Evolutionary conservation across 148 eudicot species (phyloP).

Genomic region (Arctostaphylos glauca): DNA sequence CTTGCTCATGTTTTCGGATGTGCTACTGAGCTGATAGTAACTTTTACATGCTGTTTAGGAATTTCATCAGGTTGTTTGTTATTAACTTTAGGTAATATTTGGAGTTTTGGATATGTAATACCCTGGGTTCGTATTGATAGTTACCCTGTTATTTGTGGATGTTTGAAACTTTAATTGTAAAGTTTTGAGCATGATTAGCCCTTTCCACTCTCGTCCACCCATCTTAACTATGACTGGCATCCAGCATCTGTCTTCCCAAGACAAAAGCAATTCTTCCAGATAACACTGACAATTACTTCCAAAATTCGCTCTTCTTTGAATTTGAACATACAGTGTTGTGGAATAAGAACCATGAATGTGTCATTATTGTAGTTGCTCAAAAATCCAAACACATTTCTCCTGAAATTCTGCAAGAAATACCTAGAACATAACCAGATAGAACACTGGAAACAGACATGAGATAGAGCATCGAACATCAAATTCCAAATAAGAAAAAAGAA

Average conservation of each 20-base stretch:
- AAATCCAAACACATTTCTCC: not conserved
- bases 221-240: too few relatives aligned
- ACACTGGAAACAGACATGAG: not conserved
- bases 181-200: too few relatives aligned
- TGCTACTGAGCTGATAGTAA: not conserved
- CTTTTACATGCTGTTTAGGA: not conserved
- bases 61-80: not conserved
- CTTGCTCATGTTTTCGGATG: not conserved
- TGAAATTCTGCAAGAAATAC: not conserved
- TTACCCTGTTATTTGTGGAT: not conserved
- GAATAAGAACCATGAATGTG: not conserved
- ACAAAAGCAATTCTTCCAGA: too few relatives aligned
- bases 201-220: too few relatives aligned
- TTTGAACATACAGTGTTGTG: not conserved
- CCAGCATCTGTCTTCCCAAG: too few relatives aligned
- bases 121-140: not conserved
- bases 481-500: too few relatives aligned
- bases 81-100: not conserved
- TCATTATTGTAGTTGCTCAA: not conserved
- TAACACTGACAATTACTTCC: too few relatives aligned
- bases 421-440: not conserved
- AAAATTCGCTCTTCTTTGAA: not conserved
- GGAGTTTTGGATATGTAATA: not conserved
- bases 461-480: too few relatives aligned
- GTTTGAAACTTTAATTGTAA: too few relatives aligned